Evolutionary conservation across 2,329 filamentous ascomycete species (phyloP), one percentile per base, ranked within the genome.

Genomic region (Aspergillus pseudoterreus): DNA sequence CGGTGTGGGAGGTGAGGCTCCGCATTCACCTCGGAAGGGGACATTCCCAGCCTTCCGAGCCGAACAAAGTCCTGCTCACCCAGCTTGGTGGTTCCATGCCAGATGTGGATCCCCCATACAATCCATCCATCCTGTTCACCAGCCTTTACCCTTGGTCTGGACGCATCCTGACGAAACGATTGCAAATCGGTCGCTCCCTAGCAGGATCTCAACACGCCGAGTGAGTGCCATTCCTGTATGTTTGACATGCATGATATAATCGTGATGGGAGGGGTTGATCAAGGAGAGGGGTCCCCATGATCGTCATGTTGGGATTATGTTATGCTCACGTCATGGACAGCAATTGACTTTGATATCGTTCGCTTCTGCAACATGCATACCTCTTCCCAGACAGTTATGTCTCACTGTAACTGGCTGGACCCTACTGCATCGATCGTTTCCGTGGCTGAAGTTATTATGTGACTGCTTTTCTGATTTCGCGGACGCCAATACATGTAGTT

Each of bases 321-420:
- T 33, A 49, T 21, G 17, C 47, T 35, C 47, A 35, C 47, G 47
- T 49, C 47, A 49, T 49, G 15, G 14, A 10, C 8, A 30, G 27
- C 27, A 30, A 30, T 30, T 30, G 35, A n/a, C 35, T 38, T 38
- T 38, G 35, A 38, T n/a, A 38, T 38, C 35, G 35, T 9, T 30
- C 27, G 27, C 27, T 30, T 38, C 14, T 38, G 35, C 35, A 38
- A 17, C 35, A 38, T 38, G 35, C 35, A 38, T 38, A 38, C 35
- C 35, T 15, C 8, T 35, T n/a, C 14, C 14, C 14, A 17, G 15
- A 38, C 35, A n/a, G 35, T 38, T 17, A 38, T 38, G 35, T 17
- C 15, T 38, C 35, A 17, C 35, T 17, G 35, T 14, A 38, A 38
- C 35, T 38, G 11, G 35, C 27, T 30, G 27, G 27, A 11, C 8